phyloP scores from a whole-genome alignment of 1,284 basidiomycete species.

The Ganoderma lingzhi region DNA sequence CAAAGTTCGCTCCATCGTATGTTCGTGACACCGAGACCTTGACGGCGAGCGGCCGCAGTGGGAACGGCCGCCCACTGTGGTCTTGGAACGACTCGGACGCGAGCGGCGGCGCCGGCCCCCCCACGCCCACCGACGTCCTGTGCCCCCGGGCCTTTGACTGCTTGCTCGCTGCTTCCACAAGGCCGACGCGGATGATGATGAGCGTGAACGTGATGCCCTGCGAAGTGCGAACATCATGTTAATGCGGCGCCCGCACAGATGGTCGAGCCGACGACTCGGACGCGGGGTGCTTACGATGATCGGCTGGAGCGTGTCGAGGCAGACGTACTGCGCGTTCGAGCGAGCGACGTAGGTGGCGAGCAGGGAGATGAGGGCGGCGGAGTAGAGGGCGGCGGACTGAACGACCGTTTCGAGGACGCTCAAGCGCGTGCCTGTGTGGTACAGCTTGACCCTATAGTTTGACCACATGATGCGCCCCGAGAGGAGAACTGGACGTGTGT shows the following conservation, averaged over 20 bases:
- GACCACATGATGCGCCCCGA: constrained; percentile 23
- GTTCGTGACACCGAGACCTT: constrained; percentile 3
- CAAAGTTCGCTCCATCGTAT: background rate
- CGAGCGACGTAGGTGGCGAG: constrained; percentile 26
- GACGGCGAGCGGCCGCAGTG: constrained; percentile 16
- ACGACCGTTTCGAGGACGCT: constrained; percentile 29
- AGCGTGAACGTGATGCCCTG: constrained; percentile 32
- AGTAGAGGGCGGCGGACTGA: constrained; percentile 32
- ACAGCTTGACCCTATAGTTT: constrained; percentile 14
- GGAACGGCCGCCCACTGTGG: constrained; percentile 10
- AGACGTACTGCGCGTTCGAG: constrained; percentile 29
- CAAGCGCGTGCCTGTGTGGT: constrained; percentile 17
- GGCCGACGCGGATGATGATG: constrained; percentile 34
- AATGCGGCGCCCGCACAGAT: too few relatives aligned
- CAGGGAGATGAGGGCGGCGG: constrained; percentile 28
- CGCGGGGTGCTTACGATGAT: constrained; percentile 24
- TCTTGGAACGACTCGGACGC: too few relatives aligned
- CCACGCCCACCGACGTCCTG: too few relatives aligned
- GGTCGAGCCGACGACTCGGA: too few relatives aligned
- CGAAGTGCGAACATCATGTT: too few relatives aligned
- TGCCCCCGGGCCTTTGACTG: constrained; percentile 10
- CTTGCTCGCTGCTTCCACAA: constrained; percentile 24
- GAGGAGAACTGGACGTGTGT: background rate
- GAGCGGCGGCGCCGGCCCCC: too few relatives aligned
- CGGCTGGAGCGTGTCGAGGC: constrained; percentile 28